Evolutionary conservation across 192 early-diverging fungal genomes (phyloP).

Genomic region (Backusella luteola): DNA sequence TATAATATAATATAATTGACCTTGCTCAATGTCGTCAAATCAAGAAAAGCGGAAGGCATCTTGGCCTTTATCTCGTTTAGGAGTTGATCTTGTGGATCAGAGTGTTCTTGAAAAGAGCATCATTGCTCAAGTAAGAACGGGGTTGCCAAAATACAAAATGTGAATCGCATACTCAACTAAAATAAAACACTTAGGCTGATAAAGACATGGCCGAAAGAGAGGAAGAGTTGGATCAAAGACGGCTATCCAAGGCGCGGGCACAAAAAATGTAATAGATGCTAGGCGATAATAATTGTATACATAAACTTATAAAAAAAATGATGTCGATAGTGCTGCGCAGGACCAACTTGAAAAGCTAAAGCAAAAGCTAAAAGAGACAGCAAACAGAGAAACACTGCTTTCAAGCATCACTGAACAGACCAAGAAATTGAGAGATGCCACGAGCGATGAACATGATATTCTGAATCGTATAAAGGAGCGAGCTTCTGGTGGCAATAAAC

Average conservation of each 20-base stretch:
- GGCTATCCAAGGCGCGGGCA: conserved; percentile 57
- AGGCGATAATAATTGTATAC: not conserved
- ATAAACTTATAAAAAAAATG: not conserved
- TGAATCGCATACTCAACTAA: not conserved
- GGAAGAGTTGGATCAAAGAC: conserved; percentile 61
- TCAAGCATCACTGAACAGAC: conserved; percentile 38
- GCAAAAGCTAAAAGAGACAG: conserved; percentile 34
- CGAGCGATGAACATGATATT: conserved; percentile 35
- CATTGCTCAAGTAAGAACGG: conserved; percentile 50
- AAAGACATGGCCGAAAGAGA: conserved; percentile 60
- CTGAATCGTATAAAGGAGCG: conserved; percentile 27
- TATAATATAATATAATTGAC: not conserved
- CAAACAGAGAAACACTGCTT: conserved; percentile 32
- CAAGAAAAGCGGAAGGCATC: not conserved
- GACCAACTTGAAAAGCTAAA: conserved; percentile 35
- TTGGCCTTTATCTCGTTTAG: conserved; percentile 12
- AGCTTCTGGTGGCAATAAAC: conserved; percentile 13
- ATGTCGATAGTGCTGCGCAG: conserved; percentile 9
- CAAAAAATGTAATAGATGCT: conserved; percentile 44
- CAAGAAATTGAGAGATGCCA: conserved; percentile 13
- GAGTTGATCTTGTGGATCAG: conserved; percentile 60
- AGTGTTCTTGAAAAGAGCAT: conserved; percentile 60
- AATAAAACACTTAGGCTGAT: conserved; percentile 40
- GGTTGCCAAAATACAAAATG: not conserved
- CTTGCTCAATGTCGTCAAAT: not conserved